Base-by-base conservation (phyloP, 768 basidiomycete species). In the Lactifluus hygrophoroides region DNA sequence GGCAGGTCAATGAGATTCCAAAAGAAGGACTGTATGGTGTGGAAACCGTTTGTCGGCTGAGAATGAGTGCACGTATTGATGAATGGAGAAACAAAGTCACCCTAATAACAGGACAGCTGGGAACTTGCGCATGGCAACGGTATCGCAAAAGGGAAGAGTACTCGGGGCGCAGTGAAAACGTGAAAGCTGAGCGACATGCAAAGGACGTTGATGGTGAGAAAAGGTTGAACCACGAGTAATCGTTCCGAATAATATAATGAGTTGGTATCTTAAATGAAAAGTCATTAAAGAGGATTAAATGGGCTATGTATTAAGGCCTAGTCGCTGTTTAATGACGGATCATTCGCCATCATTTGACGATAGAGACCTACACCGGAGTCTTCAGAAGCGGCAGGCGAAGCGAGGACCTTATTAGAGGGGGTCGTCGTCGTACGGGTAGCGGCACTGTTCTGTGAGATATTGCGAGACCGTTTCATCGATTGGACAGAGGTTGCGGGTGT, bases 311-410 rank as follows among this genome's bases (percentile, higher is more conserved):
- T 48, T 47, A 35, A 34, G 48, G 51, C 54, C 54, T 58, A 58
- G 51, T 45, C 56, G 25, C 52, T 43, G 62, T 78, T 80, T 69
- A 90, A 74, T 61, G 84, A 81, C 42, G 83, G 84, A 67, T 90
- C 86, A 62, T 88, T 81, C 51, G 82, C 84, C 67, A 90, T 77
- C 70, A 91, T 81, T 71, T 88, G 86, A 61, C 87, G 84, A 75
- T 90, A 89, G 68, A 92, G 71, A 64, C 85, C 88, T 62, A 92
- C 87, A 63, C 86, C 88, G 51, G 90, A 92, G 69, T 91, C 90
- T 66, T 86, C 85, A 28, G 84, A 80, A 17, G 85, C 88, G 47
- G 85, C 86, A 57, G 90, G 88, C 5, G 88, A 90, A 17, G 79
- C 73, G 11, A 85, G 69, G 17, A 75, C 72, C 69, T 78, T 77